phyloP scores from a whole-genome alignment of 208 protist genomes.

The Vickermania ingenoplastis region DNA sequence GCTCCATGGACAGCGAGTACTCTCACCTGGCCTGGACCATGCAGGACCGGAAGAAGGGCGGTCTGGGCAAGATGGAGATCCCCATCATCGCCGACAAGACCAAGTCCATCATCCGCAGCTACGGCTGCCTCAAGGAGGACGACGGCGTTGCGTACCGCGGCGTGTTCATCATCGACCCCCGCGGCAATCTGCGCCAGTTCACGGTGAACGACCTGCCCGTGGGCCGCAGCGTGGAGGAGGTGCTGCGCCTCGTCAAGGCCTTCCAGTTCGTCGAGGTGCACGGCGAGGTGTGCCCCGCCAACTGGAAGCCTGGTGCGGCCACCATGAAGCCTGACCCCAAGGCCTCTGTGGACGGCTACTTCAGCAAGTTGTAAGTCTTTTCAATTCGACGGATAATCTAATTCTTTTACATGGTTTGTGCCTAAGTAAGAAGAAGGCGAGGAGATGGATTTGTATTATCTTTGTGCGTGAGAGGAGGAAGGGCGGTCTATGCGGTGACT shows the following conservation, averaged over 20 bases:
- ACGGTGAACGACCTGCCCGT: constrained; percentile 94
- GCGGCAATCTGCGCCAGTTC: constrained; percentile 88
- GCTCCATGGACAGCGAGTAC: constrained; percentile 93
- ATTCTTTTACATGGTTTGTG: too few species aligned
- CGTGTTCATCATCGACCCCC: constrained; percentile 94
- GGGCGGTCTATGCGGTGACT: too few species aligned
- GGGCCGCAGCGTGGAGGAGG: constrained; percentile 92
- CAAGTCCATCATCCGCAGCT: constrained; percentile 85
- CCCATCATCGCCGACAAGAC: constrained; percentile 94
- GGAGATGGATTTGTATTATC: too few species aligned
- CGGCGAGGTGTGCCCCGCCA: constrained; percentile 93
- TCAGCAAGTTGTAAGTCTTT: constrained; percentile 40
- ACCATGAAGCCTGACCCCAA: constrained; percentile 93
- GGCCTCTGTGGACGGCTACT: constrained; percentile 82
- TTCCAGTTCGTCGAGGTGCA: constrained; percentile 93
- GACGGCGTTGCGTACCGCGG: constrained; percentile 86
- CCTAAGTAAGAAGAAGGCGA: too few species aligned
- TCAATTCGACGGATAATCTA: too few species aligned
- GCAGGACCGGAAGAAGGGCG: constrained; percentile 93
- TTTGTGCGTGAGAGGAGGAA: too few species aligned
- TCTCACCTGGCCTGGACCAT: constrained; percentile 95
- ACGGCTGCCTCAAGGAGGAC: constrained; percentile 90
- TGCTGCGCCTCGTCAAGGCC: constrained; percentile 92
- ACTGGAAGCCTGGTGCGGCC: constrained; percentile 85
- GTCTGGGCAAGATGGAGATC: constrained; percentile 93